A percentile compares a stretch with the other conserved stretches of the same genome.
phyloP scores from a whole-genome alignment of 768 basidiomycete genomes.

The Cystobasidium tubakii region DNA sequence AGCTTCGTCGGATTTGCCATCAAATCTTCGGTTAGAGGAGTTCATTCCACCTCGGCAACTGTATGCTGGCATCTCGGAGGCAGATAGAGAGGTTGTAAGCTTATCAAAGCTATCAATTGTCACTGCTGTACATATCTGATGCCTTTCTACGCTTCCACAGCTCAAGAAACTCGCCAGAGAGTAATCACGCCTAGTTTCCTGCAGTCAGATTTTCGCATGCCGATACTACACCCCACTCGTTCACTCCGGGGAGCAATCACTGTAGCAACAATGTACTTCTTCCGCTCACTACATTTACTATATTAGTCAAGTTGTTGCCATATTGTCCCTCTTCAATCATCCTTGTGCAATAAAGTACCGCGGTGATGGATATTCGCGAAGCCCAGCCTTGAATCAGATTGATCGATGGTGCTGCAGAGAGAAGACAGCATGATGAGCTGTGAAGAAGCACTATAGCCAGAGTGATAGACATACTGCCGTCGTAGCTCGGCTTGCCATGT shows the following conservation, averaged over 20 bases:
- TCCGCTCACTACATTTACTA: not conserved
- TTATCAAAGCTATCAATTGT: not conserved
- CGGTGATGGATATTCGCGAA: conserved; percentile 33
- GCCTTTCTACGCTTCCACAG: not conserved
- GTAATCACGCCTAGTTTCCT: not conserved
- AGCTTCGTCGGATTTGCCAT: not conserved
- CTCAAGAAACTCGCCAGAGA: conserved; percentile 27
- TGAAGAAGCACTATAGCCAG: not conserved
- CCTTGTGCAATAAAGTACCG: conserved; percentile 18
- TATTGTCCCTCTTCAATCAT: not conserved
- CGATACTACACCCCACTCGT: conserved; percentile 1
- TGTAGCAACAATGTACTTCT: conserved; percentile 14
- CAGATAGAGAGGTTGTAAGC: conserved; percentile 22
- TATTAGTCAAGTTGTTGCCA: not conserved
- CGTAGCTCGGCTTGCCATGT: conserved; percentile 35
- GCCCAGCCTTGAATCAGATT: conserved; percentile 24
- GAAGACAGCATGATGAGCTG: not conserved
- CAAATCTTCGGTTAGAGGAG: conserved; percentile 28
- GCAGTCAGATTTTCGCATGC: not conserved
- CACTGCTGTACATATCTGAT: not conserved
- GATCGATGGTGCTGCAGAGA: conserved; percentile 30
- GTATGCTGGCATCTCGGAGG: conserved; percentile 12
- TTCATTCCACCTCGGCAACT: conserved; percentile 28
- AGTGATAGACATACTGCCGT: conserved; percentile 7
- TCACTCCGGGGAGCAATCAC: not conserved